Evolutionary conservation across 345 rosid species (phyloP).

Genomic region (Xanthoceras sorbifolium): DNA sequence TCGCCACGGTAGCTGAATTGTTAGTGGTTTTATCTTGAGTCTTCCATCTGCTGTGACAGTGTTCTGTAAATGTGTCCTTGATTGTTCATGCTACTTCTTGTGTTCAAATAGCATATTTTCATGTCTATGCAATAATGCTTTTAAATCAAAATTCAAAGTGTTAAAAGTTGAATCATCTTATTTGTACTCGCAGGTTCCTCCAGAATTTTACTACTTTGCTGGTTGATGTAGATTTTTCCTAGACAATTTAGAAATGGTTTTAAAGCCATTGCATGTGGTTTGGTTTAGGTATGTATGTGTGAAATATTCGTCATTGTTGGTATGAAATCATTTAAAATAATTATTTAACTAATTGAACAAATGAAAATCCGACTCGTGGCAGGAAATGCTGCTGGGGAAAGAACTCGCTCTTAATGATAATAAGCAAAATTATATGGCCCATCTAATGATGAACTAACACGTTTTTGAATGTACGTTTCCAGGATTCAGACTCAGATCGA

Average conservation of each 20-base stretch:
- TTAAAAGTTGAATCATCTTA: neutral
- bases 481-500: too few relatives aligned
- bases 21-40: neutral
- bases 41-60: neutral
- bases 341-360: too few relatives aligned
- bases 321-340: too few relatives aligned
- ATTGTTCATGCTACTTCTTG: slow-evolving; percentile 3
- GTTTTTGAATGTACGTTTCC: too few relatives aligned
- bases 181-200: neutral
- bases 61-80: slow-evolving; percentile 5
- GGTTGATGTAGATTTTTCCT: neutral
- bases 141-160: neutral
- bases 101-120: neutral
- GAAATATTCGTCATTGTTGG: too few relatives aligned
- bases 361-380: too few relatives aligned
- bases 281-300: too few relatives aligned
- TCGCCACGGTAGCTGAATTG: neutral
- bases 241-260: neutral
- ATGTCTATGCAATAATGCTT: neutral
- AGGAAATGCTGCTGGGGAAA: too few relatives aligned
- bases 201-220: neutral
- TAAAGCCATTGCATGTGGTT: too few relatives aligned
- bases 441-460: too few relatives aligned
- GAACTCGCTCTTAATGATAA: too few relatives aligned
- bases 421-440: too few relatives aligned